phyloP scores from a whole-genome alignment of 352 stramenopile species.

The Globisporangium radiosum region DNA sequence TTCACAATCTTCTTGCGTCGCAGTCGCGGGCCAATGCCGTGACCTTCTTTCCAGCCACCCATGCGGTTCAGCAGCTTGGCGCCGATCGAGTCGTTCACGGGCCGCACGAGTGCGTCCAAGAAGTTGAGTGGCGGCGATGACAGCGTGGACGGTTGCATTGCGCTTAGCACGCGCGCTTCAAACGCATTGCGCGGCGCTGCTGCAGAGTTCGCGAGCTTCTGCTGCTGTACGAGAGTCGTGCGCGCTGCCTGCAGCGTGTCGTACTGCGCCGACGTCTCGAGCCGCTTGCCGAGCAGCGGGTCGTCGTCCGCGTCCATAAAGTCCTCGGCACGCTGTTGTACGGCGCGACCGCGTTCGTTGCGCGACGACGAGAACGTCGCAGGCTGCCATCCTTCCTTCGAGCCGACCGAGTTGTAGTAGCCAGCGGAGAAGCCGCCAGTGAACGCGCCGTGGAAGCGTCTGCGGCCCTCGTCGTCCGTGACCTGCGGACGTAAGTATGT shows the following conservation, averaged over 20 bases:
- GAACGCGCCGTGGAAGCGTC: conserved; percentile 92
- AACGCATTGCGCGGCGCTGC: conserved; percentile 7
- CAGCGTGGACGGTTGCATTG: conserved; percentile 7
- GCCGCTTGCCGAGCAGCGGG: conserved; percentile 71
- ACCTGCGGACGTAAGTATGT: conserved; percentile 24
- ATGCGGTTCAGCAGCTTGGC: conserved; percentile 78
- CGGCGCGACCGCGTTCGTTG: conserved; percentile 14
- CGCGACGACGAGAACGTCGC: conserved; percentile 80
- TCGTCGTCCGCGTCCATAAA: conserved; percentile 95
- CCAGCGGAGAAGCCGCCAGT: conserved; percentile 91
- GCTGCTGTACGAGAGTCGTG: conserved; percentile 22
- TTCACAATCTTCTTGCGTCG: conserved; percentile 37
- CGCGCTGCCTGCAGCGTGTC: conserved; percentile 37
- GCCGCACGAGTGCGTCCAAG: conserved; percentile 70
- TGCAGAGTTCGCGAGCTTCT: neutral
- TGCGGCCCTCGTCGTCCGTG: conserved; percentile 60
- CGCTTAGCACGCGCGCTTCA: conserved; percentile 7
- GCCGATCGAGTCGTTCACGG: conserved; percentile 73
- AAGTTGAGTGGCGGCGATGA: conserved; percentile 22
- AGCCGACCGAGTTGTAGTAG: conserved; percentile 93
- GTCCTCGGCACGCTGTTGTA: conserved; percentile 79
- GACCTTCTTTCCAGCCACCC: conserved; percentile 86
- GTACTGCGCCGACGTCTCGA: conserved; percentile 65
- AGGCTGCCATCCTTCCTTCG: conserved; percentile 85
- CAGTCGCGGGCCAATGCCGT: conserved; percentile 76